Conservation (phyloP, 306 rosid species). For the Mucuna pruriens region DNA sequence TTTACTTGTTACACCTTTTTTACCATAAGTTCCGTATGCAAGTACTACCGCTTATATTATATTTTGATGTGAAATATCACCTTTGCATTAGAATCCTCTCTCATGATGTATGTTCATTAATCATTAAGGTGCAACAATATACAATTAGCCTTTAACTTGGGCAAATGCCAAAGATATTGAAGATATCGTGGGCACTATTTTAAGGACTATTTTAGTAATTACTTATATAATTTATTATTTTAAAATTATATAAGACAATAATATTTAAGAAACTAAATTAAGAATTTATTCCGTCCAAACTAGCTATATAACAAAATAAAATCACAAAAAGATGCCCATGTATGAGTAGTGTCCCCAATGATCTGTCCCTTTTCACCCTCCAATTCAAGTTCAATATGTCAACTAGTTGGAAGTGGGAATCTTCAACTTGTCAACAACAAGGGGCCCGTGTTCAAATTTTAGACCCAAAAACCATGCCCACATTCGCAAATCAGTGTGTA, state of each 20-base stretch:
- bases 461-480: conserved; percentile 40
- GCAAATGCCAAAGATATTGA: too few relatives aligned
- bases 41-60: neutral
- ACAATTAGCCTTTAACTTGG: too few relatives aligned
- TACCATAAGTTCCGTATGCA: neutral
- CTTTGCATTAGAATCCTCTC: neutral
- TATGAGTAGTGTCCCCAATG: neutral
- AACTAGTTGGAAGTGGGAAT: neutral
- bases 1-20: neutral
- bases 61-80: neutral
- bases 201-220: too few relatives aligned
- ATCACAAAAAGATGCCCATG: too few relatives aligned
- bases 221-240: too few relatives aligned
- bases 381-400: neutral
- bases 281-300: too few relatives aligned
- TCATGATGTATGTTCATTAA: neutral
- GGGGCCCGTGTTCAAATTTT: neutral
- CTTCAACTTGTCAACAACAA: neutral
- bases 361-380: neutral
- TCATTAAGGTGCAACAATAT: too few relatives aligned
- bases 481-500: too few relatives aligned
- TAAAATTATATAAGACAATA: too few relatives aligned
- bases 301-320: too few relatives aligned
- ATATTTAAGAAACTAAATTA: too few relatives aligned
- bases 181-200: too few relatives aligned